Base-by-base conservation (phyloP, 2,329 filamentous ascomycete species). In the Aspergillus sp. region DNA sequence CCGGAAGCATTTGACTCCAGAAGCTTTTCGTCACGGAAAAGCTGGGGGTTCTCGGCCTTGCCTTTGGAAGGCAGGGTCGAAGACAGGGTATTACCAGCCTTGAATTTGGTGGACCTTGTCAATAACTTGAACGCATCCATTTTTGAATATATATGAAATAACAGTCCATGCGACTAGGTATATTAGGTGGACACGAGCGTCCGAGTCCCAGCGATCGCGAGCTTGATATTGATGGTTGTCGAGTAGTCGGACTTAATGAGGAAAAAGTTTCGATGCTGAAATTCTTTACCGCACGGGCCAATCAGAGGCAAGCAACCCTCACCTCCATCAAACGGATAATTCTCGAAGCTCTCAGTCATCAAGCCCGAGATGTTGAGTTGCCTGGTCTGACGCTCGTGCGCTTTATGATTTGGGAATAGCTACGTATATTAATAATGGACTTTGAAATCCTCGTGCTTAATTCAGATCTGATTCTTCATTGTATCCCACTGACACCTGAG, bases 101-200 rank as follows among this genome's bases (percentile, higher is more conserved):
- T 80, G 25, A 80, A 65, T 57, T 78, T 79, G 13, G 77, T 79
- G 30, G 78, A 79, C 60, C 79, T 68, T 8, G 78, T 80, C 60
- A 81, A 69, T 50, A 81, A 68, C 67, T 72, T 78, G 62, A 81
- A 78, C 17, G 78, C 78, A 63, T 81, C 79, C 79, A 81, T 81
- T 36, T 58, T 70, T 57, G 25, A 41, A 32, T 30, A 36, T 51
- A 23, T 32, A 47, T 5, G 45, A 30, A 52, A 17, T 49, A 56
- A 55, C 51, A 55, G 23, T 41, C 59, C 52, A 57, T 62, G 52
- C 53, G 38, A 55, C 48, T 45, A 41, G 15, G 17, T 12, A 53
- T 21, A 12, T 43, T 61, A 17, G 28, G 19, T 19, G 41, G 19
- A 43, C 25, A 49, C 13, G 39, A 47, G 55, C 17, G 41, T 57